Conservation (phyloP, 2,329 filamentous ascomycete genomes). For the Juglanconis sp. region DNA sequence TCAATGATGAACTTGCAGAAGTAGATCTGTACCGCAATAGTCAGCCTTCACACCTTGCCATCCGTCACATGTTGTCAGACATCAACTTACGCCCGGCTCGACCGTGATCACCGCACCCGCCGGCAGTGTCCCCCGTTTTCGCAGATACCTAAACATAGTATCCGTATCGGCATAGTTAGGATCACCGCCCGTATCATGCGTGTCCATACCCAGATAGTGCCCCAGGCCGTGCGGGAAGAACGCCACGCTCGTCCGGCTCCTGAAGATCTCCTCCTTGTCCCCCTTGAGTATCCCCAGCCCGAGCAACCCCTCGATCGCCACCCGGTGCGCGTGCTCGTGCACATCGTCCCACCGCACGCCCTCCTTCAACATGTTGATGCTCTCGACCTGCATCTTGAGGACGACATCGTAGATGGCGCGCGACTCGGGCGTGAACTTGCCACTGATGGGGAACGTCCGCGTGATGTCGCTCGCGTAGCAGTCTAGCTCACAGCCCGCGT, state of each 20-base stretch:
- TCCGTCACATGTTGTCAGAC: not conserved
- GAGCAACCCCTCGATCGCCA: slow-evolving; percentile 78
- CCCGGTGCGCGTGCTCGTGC: slow-evolving; percentile 73
- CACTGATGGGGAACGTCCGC: slow-evolving; percentile 78
- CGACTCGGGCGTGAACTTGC: slow-evolving; percentile 67
- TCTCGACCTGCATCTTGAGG: slow-evolving; percentile 79
- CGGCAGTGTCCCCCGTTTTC: slow-evolving; percentile 72
- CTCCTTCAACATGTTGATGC: slow-evolving; percentile 68
- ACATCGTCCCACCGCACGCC: slow-evolving; percentile 79
- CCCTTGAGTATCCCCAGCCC: slow-evolving; percentile 71
- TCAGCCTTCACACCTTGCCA: not conserved
- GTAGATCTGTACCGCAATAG: slow-evolving; percentile 59
- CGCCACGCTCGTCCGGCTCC: slow-evolving; percentile 75
- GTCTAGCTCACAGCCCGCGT: slow-evolving; percentile 75
- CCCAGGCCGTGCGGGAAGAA: slow-evolving; percentile 67
- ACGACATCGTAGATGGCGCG: slow-evolving; percentile 79
- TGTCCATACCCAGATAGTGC: slow-evolving; percentile 90
- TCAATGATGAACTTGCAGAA: slow-evolving; percentile 88
- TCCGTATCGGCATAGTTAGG: slow-evolving; percentile 77
- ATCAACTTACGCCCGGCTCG: slow-evolving; percentile 73
- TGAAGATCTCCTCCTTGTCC: slow-evolving; percentile 69
- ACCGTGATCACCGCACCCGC: slow-evolving; percentile 86
- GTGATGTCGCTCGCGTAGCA: slow-evolving; percentile 59
- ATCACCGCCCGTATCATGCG: slow-evolving; percentile 81
- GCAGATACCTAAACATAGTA: slow-evolving; percentile 80